Base-by-base conservation (phyloP, 2,329 filamentous ascomycete species). In the Talaromyces sp. region DNA sequence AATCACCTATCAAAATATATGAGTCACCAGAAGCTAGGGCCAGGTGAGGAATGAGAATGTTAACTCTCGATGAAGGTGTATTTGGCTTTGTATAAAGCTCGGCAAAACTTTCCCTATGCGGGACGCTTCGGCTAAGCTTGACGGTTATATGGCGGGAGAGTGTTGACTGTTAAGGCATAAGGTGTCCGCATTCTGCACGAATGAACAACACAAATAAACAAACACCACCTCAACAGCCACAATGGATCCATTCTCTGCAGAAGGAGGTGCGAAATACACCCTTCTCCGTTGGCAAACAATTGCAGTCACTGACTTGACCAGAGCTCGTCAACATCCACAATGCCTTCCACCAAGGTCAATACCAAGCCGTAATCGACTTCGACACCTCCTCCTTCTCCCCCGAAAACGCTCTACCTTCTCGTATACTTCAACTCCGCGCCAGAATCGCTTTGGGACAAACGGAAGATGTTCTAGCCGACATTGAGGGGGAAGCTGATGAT, bases 321-420 rank as follows among this genome's bases (percentile, higher is more conserved):
- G 86, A 88, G 77, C 84, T 88, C 70, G 82, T 87, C 72, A 87
- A 86, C 80, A 85, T 88, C 73, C 84, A 86, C 79, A 86, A 83
- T 71, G 84, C 85, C 73, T 87, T 87, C 79, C 82, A 86, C 77
- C 84, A 86, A 76, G 92, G 91, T 73, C 93, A 96, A 82, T 96
- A 91, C 83, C 85, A 91, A 73, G 83, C 88, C 73, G 93, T 96
- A 67, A 78, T 96, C 77, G 89, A 95, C 80, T 96, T 92, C 79
- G 89, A 96, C 77, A 89, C 87, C 48, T 87, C 89, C 5, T 82
- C 87, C 64, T 89, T 98, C 72, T 95, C 91, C 50, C 69, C 87
- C 66, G 86, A 89, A 71, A 97, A 97, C 79, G 82, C 83, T 54
- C 82, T 92, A 14, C 86, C 91, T 46, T 90, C 91, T 44, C 88